Evolutionary conservation across 2,329 filamentous ascomycete species (phyloP), one percentile per base, ranked within the genome.

Genomic region (Mariannaea sp.): DNA sequence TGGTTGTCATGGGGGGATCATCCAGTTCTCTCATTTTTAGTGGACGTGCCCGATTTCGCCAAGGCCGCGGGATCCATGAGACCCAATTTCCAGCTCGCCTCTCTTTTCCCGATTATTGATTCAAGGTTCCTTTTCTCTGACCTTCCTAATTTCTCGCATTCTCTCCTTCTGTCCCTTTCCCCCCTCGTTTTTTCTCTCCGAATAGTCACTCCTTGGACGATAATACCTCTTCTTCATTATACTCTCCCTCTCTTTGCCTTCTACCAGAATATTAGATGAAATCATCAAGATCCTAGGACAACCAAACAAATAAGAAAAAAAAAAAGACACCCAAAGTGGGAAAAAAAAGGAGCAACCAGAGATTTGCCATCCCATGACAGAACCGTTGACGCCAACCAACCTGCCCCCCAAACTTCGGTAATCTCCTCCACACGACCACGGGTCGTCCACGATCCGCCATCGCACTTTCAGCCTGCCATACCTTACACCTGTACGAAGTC

Each of bases 371-470:
- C 46, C 36, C 27, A 33, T 46, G 45, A 43, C 33, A 41, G 45
- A 26, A 16, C 27, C 19, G 13, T 24, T 17, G 27, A 30, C 36
- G 35, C 26, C 45, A 30, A n/a, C n/a, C n/a, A 27, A 35, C 24
- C 26, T 12, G 14, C 24, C 44, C 24, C 35, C 24, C 61, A 54
- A 62, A 50, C 53, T 47, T 64, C 62, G 60, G 60, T 49, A 59
- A 62, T 60, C 57, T 41, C 50, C 51, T 60, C 55, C 61, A 55
- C 56, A 61, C 17, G 44, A 52, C 41, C 35, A 39, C 45, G 33
- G 45, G 39, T 53, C 53, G 48, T 57, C 62, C 61, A 58, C 55
- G 59, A 53, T 24, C 57, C 51, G 40, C 54, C 35, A 16, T 49
- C 47, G 22, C 52, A 38, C 35, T 19, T 52, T 50, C 58, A 61